phyloP scores from a whole-genome alignment of 768 basidiomycete species.

The Termitomyces sp. region DNA sequence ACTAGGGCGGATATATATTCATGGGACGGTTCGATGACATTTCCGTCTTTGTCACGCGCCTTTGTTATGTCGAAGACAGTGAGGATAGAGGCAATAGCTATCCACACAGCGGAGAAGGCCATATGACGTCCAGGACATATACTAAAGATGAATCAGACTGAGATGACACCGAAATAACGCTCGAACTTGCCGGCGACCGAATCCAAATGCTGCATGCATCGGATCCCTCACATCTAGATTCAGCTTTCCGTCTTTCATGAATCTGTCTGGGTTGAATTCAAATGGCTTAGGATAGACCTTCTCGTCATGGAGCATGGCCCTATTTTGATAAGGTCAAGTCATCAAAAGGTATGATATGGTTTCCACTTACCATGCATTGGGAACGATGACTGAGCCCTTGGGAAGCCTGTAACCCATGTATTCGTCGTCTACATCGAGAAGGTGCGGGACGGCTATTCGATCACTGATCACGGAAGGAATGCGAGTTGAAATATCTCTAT shows the following conservation, averaged over 20 bases:
- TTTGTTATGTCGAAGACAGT: constrained; percentile 22
- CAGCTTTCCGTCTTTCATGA: constrained; percentile 21
- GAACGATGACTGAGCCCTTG: constrained; percentile 20
- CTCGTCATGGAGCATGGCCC: constrained; percentile 29
- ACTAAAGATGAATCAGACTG: background rate
- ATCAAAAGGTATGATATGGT: background rate
- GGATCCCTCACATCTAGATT: constrained; percentile 12
- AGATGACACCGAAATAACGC: background rate
- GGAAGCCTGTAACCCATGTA: constrained; percentile 32
- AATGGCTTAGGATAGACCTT: constrained; percentile 24
- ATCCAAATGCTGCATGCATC: constrained; percentile 12
- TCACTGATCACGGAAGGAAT: background rate
- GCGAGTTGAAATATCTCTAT: background rate
- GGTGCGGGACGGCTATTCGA: constrained; percentile 25
- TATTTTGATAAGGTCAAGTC: constrained; percentile 6
- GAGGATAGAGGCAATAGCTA: constrained; percentile 14
- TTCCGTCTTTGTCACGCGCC: constrained; percentile 13
- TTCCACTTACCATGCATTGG: constrained; percentile 23
- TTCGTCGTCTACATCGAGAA: constrained; percentile 21
- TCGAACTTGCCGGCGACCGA: constrained; percentile 12
- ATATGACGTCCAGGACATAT: constrained; percentile 30
- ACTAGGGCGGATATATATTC: constrained; percentile 15
- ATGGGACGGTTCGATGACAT: constrained; percentile 11
- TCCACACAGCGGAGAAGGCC: constrained; percentile 19
- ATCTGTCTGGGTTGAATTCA: constrained; percentile 31